Evolutionary conservation across 2,329 filamentous ascomycete species (phyloP).

Genomic region (Achaetomium macrosporum): DNA sequence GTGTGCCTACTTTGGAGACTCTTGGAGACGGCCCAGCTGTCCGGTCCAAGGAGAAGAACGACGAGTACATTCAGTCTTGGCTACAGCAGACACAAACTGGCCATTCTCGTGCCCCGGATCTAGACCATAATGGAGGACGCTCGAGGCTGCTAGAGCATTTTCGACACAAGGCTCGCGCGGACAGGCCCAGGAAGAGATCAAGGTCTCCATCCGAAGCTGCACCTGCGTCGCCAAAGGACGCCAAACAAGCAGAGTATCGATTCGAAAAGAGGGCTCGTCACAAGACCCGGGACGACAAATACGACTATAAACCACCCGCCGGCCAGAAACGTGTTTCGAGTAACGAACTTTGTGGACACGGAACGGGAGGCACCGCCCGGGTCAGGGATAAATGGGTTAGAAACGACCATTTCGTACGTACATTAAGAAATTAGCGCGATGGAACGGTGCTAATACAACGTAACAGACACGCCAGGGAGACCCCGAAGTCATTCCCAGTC

Average conservation of each 20-base stretch:
- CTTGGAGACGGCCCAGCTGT: neutral
- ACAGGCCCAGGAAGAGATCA: conserved; percentile 14
- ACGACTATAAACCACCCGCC: conserved; percentile 30
- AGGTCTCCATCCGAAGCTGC: conserved; percentile 9
- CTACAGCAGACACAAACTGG: conserved; percentile 17
- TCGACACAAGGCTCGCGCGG: neutral
- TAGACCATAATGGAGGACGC: neutral
- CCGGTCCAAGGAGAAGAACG: conserved; percentile 6
- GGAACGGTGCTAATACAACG: neutral
- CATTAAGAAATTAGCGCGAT: neutral
- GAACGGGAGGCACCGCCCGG: neutral
- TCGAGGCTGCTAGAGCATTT: neutral
- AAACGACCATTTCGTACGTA: neutral
- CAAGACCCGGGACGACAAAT: conserved; percentile 52
- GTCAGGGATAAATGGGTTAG: neutral
- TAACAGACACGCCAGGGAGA: neutral
- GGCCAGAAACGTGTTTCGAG: neutral
- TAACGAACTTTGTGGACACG: neutral
- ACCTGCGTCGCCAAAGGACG: conserved; percentile 20
- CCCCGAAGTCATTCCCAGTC: neutral
- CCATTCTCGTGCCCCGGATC: neutral
- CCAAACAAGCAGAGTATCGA: conserved; percentile 6
- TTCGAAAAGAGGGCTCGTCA: conserved; percentile 48
- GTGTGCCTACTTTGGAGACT: neutral
- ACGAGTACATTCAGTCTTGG: conserved; percentile 22